A percentile compares a stretch with the other conserved stretches of the same genome.
phyloP scores from a whole-genome alignment of 179 eudicot genomes.

The Sideroxylon spinosum region DNA sequence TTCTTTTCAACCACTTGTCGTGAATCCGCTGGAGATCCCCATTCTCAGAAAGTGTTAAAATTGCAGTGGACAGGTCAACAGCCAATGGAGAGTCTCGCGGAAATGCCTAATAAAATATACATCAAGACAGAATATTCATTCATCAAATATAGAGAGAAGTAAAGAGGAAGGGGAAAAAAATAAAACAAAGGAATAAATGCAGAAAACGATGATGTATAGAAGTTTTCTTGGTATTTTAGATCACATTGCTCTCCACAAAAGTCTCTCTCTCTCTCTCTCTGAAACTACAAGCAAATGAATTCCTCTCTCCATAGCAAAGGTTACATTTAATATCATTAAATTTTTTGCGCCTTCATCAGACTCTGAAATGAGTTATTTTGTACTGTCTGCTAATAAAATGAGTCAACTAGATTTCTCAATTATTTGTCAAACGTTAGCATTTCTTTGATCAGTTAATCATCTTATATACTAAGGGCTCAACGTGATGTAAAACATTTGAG shows the following conservation, averaged over 20 bases:
- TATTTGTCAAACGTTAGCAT: not conserved
- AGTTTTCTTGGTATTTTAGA: not conserved
- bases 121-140: conserved; percentile 19
- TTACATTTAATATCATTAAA: not conserved
- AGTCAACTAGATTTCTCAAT: not conserved
- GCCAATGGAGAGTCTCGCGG: conserved; percentile 85
- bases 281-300: too few species aligned
- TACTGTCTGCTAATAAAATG: not conserved
- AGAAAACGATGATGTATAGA: not conserved
- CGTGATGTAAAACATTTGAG: not conserved
- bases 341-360: too few species aligned
- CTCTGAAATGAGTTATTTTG: not conserved
- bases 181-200: not conserved
- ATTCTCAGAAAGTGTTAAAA: conserved; percentile 62
- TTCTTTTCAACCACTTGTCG: conserved; percentile 77
- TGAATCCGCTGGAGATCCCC: conserved; percentile 88
- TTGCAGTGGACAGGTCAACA: conserved; percentile 87
- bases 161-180: not conserved
- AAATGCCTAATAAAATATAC: conserved; percentile 59
- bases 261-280: too few species aligned
- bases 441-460: not conserved
- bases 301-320: not conserved
- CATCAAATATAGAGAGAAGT: not conserved
- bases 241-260: not conserved
- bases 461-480: not conserved